These are phyloP conservation scores for Coemansia sp. DNA, from an alignment of 192 early-diverging fungal species.

Conservation along the genomic window DNA sequence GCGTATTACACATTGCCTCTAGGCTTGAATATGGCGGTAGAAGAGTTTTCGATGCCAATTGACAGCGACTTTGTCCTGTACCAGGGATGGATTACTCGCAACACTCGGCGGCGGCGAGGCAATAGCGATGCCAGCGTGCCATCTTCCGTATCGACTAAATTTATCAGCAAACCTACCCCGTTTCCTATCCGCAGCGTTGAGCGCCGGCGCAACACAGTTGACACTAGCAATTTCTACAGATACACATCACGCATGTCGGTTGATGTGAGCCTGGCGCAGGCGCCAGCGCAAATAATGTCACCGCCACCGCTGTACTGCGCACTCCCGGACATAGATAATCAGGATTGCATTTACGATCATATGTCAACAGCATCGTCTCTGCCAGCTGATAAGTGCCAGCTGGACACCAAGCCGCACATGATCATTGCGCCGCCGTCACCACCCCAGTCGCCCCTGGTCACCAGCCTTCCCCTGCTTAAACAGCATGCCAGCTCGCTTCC, in stretches of 20 bases:
- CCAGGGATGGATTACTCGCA: conserved; percentile 33
- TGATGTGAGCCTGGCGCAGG: neutral
- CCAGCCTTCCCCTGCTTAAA: conserved; percentile 1
- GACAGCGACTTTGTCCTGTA: conserved; percentile 36
- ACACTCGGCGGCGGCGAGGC: conserved; percentile 29
- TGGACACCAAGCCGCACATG: neutral
- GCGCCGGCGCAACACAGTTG: conserved; percentile 44
- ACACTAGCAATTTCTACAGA: conserved; percentile 9
- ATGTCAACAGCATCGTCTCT: conserved; percentile 3
- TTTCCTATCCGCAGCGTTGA: conserved; percentile 2
- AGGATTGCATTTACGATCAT: neutral
- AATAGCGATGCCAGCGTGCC: conserved; percentile 34
- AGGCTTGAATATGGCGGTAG: conserved; percentile 6
- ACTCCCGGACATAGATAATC: neutral
- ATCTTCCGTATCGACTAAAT: conserved; percentile 11
- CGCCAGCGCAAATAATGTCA: neutral
- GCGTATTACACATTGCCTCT: neutral
- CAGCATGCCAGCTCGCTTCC: conserved; percentile 10
- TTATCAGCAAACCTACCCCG: neutral
- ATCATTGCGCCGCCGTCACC: conserved; percentile 7
- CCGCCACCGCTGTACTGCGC: neutral
- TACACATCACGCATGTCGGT: neutral
- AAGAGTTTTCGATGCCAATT: conserved; percentile 27
- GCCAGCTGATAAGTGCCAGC: neutral
- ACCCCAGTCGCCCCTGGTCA: conserved; percentile 14